Evolutionary conservation across 495 filamentous ascomycete genomes (phyloP).

Genomic region (Tuber melanosporum): DNA sequence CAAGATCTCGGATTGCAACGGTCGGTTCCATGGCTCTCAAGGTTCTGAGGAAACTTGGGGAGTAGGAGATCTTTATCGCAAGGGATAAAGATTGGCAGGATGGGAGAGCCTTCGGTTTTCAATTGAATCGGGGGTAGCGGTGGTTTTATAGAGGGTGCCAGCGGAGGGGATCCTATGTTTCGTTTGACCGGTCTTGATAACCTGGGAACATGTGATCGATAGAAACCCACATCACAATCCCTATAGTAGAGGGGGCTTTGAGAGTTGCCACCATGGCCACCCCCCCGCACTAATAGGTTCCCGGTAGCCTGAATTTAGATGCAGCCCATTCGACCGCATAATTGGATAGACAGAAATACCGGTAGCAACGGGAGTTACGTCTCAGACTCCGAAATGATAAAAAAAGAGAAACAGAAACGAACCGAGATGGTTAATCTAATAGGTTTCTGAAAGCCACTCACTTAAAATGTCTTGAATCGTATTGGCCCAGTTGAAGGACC

Average conservation of each 20-base stretch:
- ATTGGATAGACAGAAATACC: neutral
- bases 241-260: neutral
- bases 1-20: neutral
- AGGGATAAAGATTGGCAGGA: neutral
- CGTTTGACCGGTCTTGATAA: neutral
- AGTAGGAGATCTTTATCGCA: neutral
- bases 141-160: neutral
- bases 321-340: neutral
- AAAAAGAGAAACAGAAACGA: too few species aligned
- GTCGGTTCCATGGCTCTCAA: neutral
- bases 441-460: too few species aligned
- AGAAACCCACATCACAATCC: neutral
- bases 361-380: too few species aligned
- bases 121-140: neutral
- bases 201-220: neutral
- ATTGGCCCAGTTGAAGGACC: too few species aligned
- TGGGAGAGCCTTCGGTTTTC: neutral
- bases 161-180: neutral
- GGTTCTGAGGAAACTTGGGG: neutral
- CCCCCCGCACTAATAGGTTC: neutral
- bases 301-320: neutral
- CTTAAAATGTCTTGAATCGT: too few species aligned
- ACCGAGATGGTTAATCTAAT: too few species aligned
- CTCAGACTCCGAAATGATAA: too few species aligned
- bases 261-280: neutral